Conservation (phyloP, 2,329 filamentous ascomycete species). For the Septoria linicola region DNA sequence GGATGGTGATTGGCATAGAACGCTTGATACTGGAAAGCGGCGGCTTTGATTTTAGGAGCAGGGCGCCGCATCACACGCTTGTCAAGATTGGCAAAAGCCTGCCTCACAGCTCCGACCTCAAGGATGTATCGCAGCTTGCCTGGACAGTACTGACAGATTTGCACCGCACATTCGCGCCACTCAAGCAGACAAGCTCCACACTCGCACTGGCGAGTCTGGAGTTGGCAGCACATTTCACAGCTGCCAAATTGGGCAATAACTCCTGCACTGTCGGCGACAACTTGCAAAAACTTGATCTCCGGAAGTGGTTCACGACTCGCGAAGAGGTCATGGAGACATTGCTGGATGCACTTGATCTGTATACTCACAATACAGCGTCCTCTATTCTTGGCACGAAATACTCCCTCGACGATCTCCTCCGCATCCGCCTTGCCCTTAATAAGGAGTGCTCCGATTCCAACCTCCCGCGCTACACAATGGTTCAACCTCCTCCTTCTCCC, state of each 20-base stretch:
- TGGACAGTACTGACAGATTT: constrained; percentile 85
- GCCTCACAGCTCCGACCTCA: constrained; percentile 49
- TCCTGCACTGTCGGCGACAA: constrained; percentile 25
- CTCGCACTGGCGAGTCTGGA: constrained; percentile 82
- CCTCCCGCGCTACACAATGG: constrained; percentile 60
- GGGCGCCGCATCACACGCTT: constrained; percentile 81
- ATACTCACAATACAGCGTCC: constrained; percentile 74
- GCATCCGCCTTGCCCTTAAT: constrained; percentile 83
- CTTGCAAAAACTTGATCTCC: constrained; percentile 48
- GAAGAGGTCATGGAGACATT: constrained; percentile 69
- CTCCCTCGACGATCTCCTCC: constrained; percentile 75
- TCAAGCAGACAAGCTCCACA: constrained; percentile 85
- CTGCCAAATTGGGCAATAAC: constrained; percentile 21
- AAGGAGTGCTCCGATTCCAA: constrained; percentile 67
- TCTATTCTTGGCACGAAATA: constrained; percentile 73
- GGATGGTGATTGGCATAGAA: constrained; percentile 84
- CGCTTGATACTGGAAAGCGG: constrained; percentile 89
- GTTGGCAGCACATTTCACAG: constrained; percentile 67
- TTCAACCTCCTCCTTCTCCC: constrained; percentile 32
- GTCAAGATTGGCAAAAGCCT: constrained; percentile 62
- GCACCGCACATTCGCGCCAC: constrained; percentile 87
- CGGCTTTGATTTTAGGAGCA: constrained; percentile 88
- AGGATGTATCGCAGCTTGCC: constrained; percentile 53
- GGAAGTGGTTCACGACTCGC: constrained; percentile 45
- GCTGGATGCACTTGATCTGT: constrained; percentile 86